phyloP scores from a whole-genome alignment of 495 filamentous ascomycete species.

The Pyrenula aspistea region DNA sequence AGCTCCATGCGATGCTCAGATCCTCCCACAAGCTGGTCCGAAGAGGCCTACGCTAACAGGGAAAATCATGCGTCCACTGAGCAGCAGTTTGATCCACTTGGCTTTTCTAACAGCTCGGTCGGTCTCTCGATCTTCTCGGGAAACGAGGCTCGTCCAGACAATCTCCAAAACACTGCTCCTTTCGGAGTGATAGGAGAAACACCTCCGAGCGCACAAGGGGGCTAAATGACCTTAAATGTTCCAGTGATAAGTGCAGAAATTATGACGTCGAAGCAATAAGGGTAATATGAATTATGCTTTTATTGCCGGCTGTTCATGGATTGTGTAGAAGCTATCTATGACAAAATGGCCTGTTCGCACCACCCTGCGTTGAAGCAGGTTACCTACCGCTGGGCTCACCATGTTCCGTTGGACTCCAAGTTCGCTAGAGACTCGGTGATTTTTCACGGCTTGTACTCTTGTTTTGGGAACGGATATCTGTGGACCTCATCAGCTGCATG shows the following conservation, averaged over 20 bases:
- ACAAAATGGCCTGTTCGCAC: not conserved
- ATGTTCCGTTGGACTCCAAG: not conserved
- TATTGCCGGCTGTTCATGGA: too few relatives aligned
- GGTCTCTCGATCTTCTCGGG: not conserved
- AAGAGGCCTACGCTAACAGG: not conserved
- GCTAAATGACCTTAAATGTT: not conserved
- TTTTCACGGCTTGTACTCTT: constrained; percentile 41
- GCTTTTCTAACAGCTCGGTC: not conserved
- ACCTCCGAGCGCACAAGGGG: not conserved
- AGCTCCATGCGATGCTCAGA: not conserved
- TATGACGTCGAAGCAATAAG: too few relatives aligned
- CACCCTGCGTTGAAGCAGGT: not conserved
- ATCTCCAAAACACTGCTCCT: not conserved
- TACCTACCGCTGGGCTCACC: not conserved
- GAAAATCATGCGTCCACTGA: not conserved
- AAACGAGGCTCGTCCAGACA: not conserved
- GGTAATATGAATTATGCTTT: too few relatives aligned
- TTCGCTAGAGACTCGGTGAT: not conserved
- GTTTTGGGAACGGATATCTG: constrained; percentile 76
- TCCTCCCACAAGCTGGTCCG: not conserved
- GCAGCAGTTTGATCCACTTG: not conserved
- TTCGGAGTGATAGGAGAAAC: not conserved
- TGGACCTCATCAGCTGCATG: not conserved
- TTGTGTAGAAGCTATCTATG: not conserved
- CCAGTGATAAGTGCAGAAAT: too few relatives aligned